phyloP scores from a whole-genome alignment of 768 basidiomycete species.

The Ramaria rubella region DNA sequence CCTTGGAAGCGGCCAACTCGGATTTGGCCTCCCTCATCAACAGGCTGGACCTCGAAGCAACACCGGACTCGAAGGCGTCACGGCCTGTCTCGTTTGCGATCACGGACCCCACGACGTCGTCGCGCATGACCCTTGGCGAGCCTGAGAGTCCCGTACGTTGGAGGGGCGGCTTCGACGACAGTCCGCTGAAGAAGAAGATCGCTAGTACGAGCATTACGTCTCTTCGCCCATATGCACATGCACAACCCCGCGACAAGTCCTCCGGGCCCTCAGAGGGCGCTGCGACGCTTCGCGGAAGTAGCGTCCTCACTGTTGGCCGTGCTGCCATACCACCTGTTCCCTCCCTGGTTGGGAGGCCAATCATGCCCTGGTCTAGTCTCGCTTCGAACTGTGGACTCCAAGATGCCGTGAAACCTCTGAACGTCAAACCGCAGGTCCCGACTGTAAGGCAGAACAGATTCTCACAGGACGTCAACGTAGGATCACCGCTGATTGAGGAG shows the following conservation, averaged over 20 bases:
- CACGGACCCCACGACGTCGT: neutral
- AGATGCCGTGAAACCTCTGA: too few species aligned
- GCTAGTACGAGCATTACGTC: conserved; percentile 27
- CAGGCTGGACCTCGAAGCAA: conserved; percentile 74
- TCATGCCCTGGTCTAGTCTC: conserved; percentile 55
- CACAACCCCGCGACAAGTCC: neutral
- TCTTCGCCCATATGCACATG: conserved; percentile 42
- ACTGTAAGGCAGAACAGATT: neutral
- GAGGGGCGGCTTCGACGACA: conserved; percentile 21
- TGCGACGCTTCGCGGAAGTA: neutral
- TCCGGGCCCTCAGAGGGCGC: neutral
- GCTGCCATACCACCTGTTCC: neutral
- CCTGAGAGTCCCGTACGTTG: neutral
- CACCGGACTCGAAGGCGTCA: conserved; percentile 48
- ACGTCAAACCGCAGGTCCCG: too few species aligned
- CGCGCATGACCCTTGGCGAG: neutral
- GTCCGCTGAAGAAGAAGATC: conserved; percentile 32
- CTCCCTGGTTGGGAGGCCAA: conserved; percentile 44
- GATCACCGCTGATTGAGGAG: neutral
- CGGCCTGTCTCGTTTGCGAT: conserved; percentile 11
- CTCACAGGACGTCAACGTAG: neutral
- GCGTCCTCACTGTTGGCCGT: neutral
- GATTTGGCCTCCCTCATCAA: conserved; percentile 75
- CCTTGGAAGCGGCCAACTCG: conserved; percentile 74
- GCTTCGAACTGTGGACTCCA: too few species aligned